Evolutionary conservation across 306 rosid genomes (phyloP).

Genomic region (Albizia julibrissin): DNA sequence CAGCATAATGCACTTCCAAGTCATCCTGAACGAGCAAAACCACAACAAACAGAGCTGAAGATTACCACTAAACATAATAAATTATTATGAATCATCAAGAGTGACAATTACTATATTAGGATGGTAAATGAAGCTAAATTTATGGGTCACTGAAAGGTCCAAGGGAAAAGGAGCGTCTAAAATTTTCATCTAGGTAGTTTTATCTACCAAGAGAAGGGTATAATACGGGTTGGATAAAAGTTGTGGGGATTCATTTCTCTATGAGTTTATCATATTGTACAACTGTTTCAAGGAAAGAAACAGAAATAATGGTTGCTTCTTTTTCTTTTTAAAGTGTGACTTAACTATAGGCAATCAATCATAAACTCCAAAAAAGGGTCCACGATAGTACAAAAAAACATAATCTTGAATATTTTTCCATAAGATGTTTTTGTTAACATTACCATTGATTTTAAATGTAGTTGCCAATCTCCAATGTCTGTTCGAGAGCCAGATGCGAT

Average conservation of each 20-base stretch:
- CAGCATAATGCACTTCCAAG: conserved; percentile 78
- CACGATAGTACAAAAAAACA: conserved; percentile 8
- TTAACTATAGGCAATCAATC: conserved; percentile 25
- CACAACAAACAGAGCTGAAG: conserved; percentile 21
- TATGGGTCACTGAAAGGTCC: background rate
- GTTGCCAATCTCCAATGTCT: conserved; percentile 93
- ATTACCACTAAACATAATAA: conserved; percentile 13
- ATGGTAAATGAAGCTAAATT: conserved; percentile 1
- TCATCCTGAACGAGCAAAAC: conserved; percentile 62
- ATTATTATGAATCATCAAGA: conserved; percentile 18
- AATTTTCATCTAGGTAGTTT: background rate
- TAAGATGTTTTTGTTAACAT: conserved; percentile 25
- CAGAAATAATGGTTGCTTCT: background rate
- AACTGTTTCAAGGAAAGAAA: conserved; percentile 26
- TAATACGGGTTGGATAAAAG: conserved; percentile 23
- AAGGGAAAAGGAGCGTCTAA: background rate
- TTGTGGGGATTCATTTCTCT: conserved; percentile 7
- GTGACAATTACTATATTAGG: conserved; percentile 17
- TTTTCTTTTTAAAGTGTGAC: background rate
- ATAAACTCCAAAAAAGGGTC: conserved; percentile 11
- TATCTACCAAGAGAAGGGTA: conserved; percentile 17
- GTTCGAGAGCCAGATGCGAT: conserved; percentile 77
- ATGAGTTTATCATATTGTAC: conserved; percentile 13
- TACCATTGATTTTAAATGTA: conserved; percentile 90
- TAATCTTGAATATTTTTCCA: conserved; percentile 24